These are phyloP conservation scores for Mycena vitilis DNA, from an alignment of 768 basidiomycete genomes.

Conservation along the genomic window DNA sequence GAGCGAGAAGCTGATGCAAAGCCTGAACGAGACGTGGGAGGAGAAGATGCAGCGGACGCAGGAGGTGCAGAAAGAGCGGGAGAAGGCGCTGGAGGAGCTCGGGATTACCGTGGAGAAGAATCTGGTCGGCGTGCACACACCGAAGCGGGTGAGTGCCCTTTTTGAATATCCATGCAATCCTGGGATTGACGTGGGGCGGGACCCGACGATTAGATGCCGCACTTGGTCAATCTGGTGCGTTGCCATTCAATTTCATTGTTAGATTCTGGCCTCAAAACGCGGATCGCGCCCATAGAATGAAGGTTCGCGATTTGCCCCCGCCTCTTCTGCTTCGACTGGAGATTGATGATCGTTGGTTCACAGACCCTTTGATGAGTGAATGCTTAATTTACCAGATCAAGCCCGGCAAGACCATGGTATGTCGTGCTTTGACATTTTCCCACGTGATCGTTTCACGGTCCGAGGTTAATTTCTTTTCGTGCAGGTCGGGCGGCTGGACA, in stretches of 20 bases:
- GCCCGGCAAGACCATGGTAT: slow-evolving; percentile 80
- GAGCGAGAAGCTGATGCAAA: slow-evolving; percentile 90
- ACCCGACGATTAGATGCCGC: slow-evolving; percentile 76
- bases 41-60: slow-evolving; percentile 91
- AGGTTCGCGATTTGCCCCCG: slow-evolving; percentile 55
- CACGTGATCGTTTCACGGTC: slow-evolving; percentile 26
- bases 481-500: slow-evolving; percentile 90
- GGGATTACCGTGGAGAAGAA: slow-evolving; percentile 99
- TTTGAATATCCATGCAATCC: slow-evolving; percentile 22
- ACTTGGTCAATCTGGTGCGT: slow-evolving; percentile 92
- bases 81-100: slow-evolving; percentile 96
- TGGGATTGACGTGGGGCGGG: slow-evolving; percentile 26
- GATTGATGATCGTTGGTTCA: slow-evolving; percentile 28
- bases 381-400: slow-evolving; percentile 95
- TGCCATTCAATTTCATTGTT: slow-evolving; percentile 30
- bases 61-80: slow-evolving; percentile 95
- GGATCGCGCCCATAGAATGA: slow-evolving; percentile 64
- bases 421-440: slow-evolving; percentile 38
- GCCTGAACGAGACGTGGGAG: slow-evolving; percentile 91
- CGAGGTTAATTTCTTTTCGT: slow-evolving; percentile 14
- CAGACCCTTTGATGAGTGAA: slow-evolving; percentile 97
- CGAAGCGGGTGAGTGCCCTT: slow-evolving; percentile 83
- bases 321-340: slow-evolving; percentile 27
- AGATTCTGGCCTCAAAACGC: slow-evolving; percentile 27
- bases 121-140: slow-evolving; percentile 95